Evolutionary conservation across 805 yeast species (phyloP).

Genomic region (Nakazawaea populi): DNA sequence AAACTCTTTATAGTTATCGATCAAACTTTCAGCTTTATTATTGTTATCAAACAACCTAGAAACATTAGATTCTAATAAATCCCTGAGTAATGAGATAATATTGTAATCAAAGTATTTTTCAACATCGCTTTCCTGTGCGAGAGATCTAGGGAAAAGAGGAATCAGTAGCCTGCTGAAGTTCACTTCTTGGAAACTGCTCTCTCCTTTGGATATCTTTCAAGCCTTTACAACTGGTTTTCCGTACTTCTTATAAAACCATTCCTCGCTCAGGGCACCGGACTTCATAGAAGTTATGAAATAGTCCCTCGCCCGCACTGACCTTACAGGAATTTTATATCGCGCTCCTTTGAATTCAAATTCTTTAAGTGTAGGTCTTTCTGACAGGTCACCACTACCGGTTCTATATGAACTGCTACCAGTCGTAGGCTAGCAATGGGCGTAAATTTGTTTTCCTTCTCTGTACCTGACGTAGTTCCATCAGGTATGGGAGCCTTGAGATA

Average conservation of each 20-base stretch:
- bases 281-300: background rate
- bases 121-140: background rate
- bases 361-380: no score
- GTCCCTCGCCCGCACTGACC: background rate
- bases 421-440: no score
- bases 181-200: background rate
- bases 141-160: background rate
- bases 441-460: no score
- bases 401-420: no score
- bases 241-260: no score
- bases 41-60: no score
- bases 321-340: background rate
- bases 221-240: background rate
- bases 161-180: background rate
- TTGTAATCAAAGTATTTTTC: background rate
- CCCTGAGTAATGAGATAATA: background rate
- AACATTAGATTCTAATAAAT: no score
- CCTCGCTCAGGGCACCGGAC: background rate
- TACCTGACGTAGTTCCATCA: no score
- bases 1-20: background rate
- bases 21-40: background rate
- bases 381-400: no score
- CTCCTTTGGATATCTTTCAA: background rate
- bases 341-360: no score
- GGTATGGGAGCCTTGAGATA: no score